phyloP scores from a whole-genome alignment of 164 flowering plant genomes.

The Brasenia schreberi region DNA sequence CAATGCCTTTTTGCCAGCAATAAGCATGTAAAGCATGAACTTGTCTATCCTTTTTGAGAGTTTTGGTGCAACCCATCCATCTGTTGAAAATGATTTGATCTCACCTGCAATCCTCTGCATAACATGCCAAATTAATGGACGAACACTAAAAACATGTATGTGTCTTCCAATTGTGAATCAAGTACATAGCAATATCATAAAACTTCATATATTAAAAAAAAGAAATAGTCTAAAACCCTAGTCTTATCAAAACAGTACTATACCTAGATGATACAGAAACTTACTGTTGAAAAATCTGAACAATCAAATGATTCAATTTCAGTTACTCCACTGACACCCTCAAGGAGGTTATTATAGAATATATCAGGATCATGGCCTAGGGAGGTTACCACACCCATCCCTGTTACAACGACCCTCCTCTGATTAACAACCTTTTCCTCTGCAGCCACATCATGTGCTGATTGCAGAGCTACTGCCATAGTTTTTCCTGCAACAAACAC shows the following conservation, averaged over 20 bases:
- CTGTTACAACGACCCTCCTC: constrained; percentile 94
- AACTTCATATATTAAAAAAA: too few relatives aligned
- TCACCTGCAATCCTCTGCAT: constrained; percentile 94
- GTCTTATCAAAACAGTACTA: background rate
- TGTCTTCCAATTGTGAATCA: too few relatives aligned
- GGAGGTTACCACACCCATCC: constrained; percentile 83
- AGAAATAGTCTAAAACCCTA: background rate
- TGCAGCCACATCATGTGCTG: constrained; percentile 36
- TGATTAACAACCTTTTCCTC: constrained; percentile 51
- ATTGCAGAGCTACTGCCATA: constrained; percentile 57
- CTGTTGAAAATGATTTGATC: constrained; percentile 82
- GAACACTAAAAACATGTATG: background rate
- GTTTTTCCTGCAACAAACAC: constrained; percentile 29
- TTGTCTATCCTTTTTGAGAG: constrained; percentile 84
- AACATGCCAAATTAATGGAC: background rate
- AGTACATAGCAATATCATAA: too few relatives aligned
- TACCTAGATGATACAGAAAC: background rate
- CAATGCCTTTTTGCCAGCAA: constrained; percentile 95
- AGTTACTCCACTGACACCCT: constrained; percentile 89
- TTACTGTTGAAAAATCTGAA: constrained; percentile 76
- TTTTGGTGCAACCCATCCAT: constrained; percentile 94
- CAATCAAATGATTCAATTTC: constrained; percentile 93
- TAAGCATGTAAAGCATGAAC: constrained; percentile 93
- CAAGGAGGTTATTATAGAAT: constrained; percentile 84
- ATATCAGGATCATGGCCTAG: constrained; percentile 75